Base-by-base conservation (phyloP, 495 filamentous ascomycete genomes). In the Annulohypoxylon stygium region DNA sequence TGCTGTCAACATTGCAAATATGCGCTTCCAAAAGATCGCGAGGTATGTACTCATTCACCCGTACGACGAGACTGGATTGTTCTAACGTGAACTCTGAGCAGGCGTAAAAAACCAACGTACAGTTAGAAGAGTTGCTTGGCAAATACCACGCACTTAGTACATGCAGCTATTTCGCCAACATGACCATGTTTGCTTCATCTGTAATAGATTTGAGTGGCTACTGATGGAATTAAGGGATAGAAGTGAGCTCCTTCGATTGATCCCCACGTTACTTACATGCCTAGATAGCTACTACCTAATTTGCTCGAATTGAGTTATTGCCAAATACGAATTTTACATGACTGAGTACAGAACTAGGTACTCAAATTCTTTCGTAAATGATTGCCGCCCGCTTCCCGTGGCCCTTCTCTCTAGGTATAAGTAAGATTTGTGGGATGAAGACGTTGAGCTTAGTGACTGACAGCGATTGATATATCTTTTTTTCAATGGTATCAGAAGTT, bases 41-140 rank as follows among this genome's bases (percentile, higher is more conserved):
- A 39, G 64, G 64, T 39, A 67, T 59, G 12, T 37, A 50, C 54
- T 33, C 11, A 25, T 36, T 34, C 63, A 36, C 37, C 25, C 45
- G 25, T 36, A 39, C 7, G 6, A n/a, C 20, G 3, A 30, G 5
- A 12, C 7, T 30, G 8, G 11, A 10, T 18, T 18, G 8, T 41
- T 41, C 55, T 59, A 41, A 59, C 34, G 0, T 41, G 11, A 39
- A 25, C 23, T 30, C 30, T 30, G 3, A 30, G 3, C 8, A 16
- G 18, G 4, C 34, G 25, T 7, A 59, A 34, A 34, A 59, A 37
- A 8, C 33, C 9, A 41, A 14, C 14, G 6, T 14, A 9, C 20
- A 10, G 10, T 20, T 2, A 37, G 18, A 8, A 41, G 20, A 59
- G 33, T 16, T 41, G 14, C 55, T n/a, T 18, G 30, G 36, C 4